These are phyloP conservation scores for Xylariaceae sp. DNA, from an alignment of 2,329 filamentous ascomycete species.

Conservation along the genomic window DNA sequence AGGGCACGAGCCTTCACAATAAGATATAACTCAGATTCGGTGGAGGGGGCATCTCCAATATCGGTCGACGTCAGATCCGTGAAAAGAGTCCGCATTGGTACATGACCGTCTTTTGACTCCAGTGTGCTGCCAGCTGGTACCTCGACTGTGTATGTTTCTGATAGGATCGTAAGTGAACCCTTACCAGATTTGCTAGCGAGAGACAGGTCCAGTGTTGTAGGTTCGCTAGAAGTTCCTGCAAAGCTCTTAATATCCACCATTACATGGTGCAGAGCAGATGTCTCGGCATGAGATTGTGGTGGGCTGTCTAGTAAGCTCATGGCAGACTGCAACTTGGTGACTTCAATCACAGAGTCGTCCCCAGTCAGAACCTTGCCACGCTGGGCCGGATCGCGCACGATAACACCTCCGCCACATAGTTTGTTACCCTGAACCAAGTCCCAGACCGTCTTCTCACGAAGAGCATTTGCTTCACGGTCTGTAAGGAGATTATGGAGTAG, in stretches of 20 bases:
- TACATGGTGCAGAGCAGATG: conserved; percentile 72
- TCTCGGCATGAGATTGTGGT: conserved; percentile 64
- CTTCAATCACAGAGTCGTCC: conserved; percentile 87
- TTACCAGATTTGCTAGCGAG: conserved; percentile 69
- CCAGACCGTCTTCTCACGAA: conserved; percentile 92
- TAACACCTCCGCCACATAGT: conserved; percentile 86
- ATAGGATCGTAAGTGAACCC: conserved; percentile 62
- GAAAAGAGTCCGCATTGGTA: conserved; percentile 79
- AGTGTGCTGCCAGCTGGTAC: conserved; percentile 71
- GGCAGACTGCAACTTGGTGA: conserved; percentile 86
- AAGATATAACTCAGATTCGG: conserved; percentile 73
- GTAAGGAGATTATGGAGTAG: conserved; percentile 94
- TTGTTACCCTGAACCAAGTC: conserved; percentile 93
- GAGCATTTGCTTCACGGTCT: conserved; percentile 69
- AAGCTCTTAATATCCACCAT: conserved; percentile 82
- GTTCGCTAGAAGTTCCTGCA: conserved; percentile 69
- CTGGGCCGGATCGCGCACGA: conserved; percentile 83
- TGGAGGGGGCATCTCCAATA: conserved; percentile 56
- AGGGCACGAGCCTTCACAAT: conserved; percentile 72
- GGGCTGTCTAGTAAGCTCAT: conserved; percentile 90
- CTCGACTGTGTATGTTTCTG: conserved; percentile 78
- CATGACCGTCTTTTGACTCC: conserved; percentile 58
- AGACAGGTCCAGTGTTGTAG: conserved; percentile 72
- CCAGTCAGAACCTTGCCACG: conserved; percentile 83
- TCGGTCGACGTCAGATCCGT: conserved; percentile 79